Percentiles rank a stretch among this genome's conserved stretches.
These are phyloP conservation scores for Persicaria tinctoria DNA, from an alignment of 148 eudicot species.

Conservation along the genomic window DNA sequence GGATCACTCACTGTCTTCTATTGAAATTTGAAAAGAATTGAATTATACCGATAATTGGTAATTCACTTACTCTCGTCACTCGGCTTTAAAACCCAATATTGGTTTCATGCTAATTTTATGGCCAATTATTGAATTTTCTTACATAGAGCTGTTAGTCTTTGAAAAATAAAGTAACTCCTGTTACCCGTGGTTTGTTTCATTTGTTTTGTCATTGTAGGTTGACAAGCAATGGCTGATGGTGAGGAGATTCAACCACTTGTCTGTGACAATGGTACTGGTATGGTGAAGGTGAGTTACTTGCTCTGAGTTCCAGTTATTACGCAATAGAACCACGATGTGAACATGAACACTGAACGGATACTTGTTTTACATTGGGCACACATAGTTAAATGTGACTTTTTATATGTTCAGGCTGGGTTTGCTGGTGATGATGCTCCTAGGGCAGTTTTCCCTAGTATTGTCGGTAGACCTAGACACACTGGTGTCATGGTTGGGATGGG, in stretches of 20 bases:
- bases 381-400: not conserved
- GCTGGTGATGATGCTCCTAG: constrained; percentile 14
- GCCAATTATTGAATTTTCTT: too few relatives aligned
- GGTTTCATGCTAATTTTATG: not conserved
- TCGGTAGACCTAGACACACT: not conserved
- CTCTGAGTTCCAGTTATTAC: not conserved
- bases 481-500: not conserved
- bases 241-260: constrained; percentile 7
- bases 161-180: too few relatives aligned
- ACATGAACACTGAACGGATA: not conserved
- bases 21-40: too few relatives aligned
- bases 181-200: too few relatives aligned
- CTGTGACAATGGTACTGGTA: not conserved
- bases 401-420: constrained; percentile 10
- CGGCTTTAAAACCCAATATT: not conserved
- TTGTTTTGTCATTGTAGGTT: not conserved
- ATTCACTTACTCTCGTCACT: not conserved
- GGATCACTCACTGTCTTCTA: too few relatives aligned
- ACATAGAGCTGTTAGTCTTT: too few relatives aligned
- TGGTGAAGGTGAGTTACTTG: not conserved
- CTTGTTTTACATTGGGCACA: not conserved
- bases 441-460: constrained; percentile 2
- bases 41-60: not conserved
- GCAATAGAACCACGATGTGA: not conserved
- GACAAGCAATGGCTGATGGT: not conserved